Conservation (phyloP, 371 early-diverging fungal genomes). For the Coemansia sp. region DNA sequence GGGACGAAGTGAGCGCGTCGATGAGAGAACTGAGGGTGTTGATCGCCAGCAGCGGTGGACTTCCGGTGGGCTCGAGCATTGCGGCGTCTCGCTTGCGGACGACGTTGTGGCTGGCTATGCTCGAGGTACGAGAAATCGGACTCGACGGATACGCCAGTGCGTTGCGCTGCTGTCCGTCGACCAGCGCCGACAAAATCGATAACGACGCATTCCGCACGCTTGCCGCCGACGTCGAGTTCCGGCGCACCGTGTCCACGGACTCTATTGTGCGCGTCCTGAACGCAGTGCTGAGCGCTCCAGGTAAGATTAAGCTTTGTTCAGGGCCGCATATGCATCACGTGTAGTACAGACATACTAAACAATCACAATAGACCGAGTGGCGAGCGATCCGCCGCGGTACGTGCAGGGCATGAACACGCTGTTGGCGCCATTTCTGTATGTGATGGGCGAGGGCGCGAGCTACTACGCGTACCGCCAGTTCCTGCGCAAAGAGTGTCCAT, state of each 20-base stretch:
- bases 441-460: slow-evolving; percentile 90
- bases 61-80: slow-evolving; percentile 23
- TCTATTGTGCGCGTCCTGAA: slow-evolving; percentile 81
- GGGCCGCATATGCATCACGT: too few species aligned
- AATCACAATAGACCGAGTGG: slow-evolving; percentile 34
- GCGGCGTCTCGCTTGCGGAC: slow-evolving; percentile 46
- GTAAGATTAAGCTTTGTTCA: slow-evolving; percentile 7
- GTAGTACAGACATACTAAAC: too few species aligned
- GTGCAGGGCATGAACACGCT: slow-evolving; percentile 96
- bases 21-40: slow-evolving; percentile 42
- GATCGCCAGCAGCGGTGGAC: slow-evolving; percentile 42
- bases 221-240: slow-evolving; percentile 77
- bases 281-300: slow-evolving; percentile 74
- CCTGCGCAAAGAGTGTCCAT: slow-evolving; percentile 81
- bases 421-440: slow-evolving; percentile 87
- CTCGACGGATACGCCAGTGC: slow-evolving; percentile 74
- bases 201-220: slow-evolving; percentile 89
- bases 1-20: slow-evolving; percentile 48
- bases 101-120: slow-evolving; percentile 77
- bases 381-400: slow-evolving; percentile 64
- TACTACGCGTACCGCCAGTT: slow-evolving; percentile 83
- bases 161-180: slow-evolving; percentile 70
- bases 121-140: slow-evolving; percentile 74
- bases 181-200: slow-evolving; percentile 76
- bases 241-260: slow-evolving; percentile 70